These are phyloP conservation scores for Dalechampia spathulata DNA, from an alignment of 441 rosid genomes.

Conservation along the genomic window DNA sequence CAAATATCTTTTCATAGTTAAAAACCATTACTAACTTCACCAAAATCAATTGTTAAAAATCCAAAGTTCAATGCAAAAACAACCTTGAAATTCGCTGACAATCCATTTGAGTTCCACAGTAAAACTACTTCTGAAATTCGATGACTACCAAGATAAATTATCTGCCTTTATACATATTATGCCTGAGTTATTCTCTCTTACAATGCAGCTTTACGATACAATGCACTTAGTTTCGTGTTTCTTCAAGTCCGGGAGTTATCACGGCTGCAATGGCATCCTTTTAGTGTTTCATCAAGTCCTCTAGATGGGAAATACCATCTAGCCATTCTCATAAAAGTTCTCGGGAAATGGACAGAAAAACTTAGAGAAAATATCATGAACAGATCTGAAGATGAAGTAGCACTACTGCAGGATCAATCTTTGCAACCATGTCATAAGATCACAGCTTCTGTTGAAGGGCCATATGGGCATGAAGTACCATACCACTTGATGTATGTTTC, in stretches of 20 bases:
- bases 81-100: no score
- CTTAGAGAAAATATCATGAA: conserved; percentile 27
- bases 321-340: conserved; percentile 40
- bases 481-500: conserved; percentile 61
- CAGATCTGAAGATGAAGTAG: conserved; percentile 28
- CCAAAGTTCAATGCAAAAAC: no score
- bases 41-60: no score
- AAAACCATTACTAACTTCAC: no score
- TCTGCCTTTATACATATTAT: no score
- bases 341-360: conserved; percentile 49
- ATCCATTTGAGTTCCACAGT: no score
- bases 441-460: conserved; percentile 70
- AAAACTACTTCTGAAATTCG: no score
- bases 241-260: conserved; percentile 70
- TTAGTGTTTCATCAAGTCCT: conserved; percentile 45
- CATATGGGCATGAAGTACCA: conserved; percentile 73
- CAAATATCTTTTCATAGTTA: no score
- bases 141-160: no score
- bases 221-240: conserved; percentile 78
- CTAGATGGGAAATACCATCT: conserved; percentile 35
- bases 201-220: conserved; percentile 54
- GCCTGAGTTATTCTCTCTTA: conserved; percentile 3
- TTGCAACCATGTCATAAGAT: conserved; percentile 22
- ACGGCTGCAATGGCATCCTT: conserved; percentile 67
- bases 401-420: conserved; percentile 21